Conservation (phyloP, 257 asterid genomes). For the Rhazya stricta region DNA sequence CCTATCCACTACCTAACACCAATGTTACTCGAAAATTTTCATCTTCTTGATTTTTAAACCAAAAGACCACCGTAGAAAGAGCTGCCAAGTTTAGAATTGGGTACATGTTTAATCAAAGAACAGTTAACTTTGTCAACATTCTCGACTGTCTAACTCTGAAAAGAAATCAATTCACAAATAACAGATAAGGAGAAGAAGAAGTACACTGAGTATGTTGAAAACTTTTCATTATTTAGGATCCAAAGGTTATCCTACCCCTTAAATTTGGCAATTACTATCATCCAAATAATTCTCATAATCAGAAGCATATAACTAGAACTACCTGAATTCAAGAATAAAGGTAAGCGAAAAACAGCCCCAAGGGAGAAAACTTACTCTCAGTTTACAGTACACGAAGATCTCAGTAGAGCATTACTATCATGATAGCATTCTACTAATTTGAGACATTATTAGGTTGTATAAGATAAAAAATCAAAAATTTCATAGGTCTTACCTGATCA, state of each 20-base stretch:
- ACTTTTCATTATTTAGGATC: background rate
- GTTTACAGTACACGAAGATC: background rate
- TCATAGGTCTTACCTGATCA: conserved; percentile 62
- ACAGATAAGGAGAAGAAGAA: background rate
- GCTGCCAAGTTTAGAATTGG: no score
- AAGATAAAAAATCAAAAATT: no score
- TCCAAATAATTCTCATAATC: no score
- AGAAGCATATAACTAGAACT: background rate
- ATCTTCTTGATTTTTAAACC: no score
- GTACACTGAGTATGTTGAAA: background rate
- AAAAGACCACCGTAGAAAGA: no score
- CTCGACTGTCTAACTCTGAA: background rate
- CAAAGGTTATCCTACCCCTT: background rate
- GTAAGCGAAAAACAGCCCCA: background rate
- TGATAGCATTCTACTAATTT: no score
- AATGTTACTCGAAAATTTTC: no score
- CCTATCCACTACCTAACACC: no score
- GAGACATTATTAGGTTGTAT: background rate
- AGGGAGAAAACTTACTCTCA: background rate
- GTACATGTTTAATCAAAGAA: background rate
- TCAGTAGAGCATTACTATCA: no score
- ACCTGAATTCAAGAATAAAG: background rate
- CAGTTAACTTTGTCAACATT: background rate
- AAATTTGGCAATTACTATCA: background rate
- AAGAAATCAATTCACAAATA: background rate